Evolutionary conservation across 495 filamentous ascomycete species (phyloP).

Genomic region (Neurospora sp.): DNA sequence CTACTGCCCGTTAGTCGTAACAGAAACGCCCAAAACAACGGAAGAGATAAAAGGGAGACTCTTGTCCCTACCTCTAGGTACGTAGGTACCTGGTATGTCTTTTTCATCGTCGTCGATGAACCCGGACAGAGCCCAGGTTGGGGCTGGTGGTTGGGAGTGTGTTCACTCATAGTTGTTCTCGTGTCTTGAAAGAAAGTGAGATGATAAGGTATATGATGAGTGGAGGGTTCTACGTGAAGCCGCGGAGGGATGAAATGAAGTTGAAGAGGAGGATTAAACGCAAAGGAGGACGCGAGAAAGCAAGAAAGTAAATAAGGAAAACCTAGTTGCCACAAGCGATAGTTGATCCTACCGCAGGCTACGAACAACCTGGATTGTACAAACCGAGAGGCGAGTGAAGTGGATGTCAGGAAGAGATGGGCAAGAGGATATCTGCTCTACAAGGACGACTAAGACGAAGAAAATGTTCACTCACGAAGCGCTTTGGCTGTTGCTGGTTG

Average conservation of each 20-base stretch:
- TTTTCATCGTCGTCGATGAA: no score
- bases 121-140: no score
- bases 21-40: no score
- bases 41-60: no score
- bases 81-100: no score
- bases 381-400: neutral
- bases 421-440: neutral
- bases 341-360: neutral
- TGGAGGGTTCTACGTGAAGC: neutral
- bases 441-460: neutral
- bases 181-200: neutral
- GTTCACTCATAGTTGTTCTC: no score
- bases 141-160: no score
- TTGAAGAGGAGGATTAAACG: neutral
- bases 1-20: no score
- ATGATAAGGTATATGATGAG: neutral
- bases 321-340: neutral
- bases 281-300: neutral
- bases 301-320: neutral
- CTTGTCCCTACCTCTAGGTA: no score
- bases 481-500: neutral
- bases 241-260: neutral
- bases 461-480: neutral
- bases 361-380: neutral
- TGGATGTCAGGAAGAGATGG: neutral